phyloP scores from a whole-genome alignment of 2,329 filamentous ascomycete genomes.

The Alternaria rosae region DNA sequence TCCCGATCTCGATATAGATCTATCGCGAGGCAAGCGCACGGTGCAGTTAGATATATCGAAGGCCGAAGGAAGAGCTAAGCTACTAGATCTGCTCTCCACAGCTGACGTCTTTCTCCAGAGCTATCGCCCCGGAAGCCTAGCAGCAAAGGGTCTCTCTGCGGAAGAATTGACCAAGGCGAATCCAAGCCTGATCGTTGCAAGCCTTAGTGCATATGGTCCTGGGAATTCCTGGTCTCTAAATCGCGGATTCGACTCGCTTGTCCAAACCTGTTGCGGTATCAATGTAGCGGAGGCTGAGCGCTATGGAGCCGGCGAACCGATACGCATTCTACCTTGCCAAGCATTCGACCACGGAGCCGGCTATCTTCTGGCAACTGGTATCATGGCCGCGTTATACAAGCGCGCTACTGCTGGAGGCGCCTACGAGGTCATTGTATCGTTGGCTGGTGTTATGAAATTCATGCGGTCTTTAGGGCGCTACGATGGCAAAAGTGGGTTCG shows the following conservation, averaged over 20 bases:
- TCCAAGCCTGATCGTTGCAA: constrained; percentile 59
- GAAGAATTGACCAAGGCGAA: constrained; percentile 51
- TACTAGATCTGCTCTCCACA: constrained; percentile 55
- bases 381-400: constrained; percentile 61
- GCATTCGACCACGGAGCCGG: constrained; percentile 65
- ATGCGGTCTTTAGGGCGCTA: constrained; percentile 63
- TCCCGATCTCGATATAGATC: constrained; percentile 50
- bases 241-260: constrained; percentile 64
- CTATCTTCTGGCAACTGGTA: constrained; percentile 63
- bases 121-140: constrained; percentile 59
- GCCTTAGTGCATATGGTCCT: constrained; percentile 62
- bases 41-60: constrained; percentile 58
- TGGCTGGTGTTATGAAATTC: constrained; percentile 65
- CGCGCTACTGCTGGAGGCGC: constrained; percentile 55
- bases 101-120: constrained; percentile 64
- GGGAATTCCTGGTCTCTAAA: constrained; percentile 56
- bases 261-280: constrained; percentile 64
- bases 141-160: constrained; percentile 52
- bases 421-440: constrained; percentile 63
- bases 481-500: constrained; percentile 55
- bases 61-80: constrained; percentile 49
- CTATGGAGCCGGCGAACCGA: constrained; percentile 49
- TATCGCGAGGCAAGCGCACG: constrained; percentile 59
- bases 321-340: constrained; percentile 60
- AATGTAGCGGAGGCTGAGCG: constrained; percentile 64